These are phyloP conservation scores for Phytopythium delawarense DNA, from an alignment of 352 stramenopile species.

Conservation along the genomic window DNA sequence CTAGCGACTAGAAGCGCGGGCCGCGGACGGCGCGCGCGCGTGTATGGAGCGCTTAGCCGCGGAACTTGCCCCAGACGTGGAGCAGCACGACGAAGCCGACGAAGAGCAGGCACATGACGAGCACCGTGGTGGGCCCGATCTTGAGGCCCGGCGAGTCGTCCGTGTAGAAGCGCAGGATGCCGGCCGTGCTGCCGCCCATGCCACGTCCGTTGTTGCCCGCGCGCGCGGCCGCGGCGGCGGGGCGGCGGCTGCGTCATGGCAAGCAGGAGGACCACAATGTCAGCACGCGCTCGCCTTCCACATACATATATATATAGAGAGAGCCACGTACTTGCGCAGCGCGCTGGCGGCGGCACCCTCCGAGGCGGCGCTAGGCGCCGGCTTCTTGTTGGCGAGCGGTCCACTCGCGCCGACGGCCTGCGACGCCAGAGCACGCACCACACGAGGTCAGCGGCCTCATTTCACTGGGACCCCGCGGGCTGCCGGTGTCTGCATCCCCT, in stretches of 20 bases:
- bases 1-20: no score
- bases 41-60: constrained; percentile 62
- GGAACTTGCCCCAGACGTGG: constrained; percentile 98
- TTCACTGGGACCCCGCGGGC: no score
- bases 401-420: constrained; percentile 37
- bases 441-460: no score
- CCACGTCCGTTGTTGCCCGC: constrained; percentile 73
- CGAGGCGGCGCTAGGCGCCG: constrained; percentile 47
- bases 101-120: constrained; percentile 94
- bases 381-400: constrained; percentile 54
- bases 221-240: constrained; percentile 30
- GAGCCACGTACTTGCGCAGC: constrained; percentile 64
- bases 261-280: constrained; percentile 4
- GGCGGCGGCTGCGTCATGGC: constrained; percentile 36
- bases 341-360: constrained; percentile 66
- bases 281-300: no score
- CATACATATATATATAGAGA: no score
- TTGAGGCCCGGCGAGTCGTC: constrained; percentile 96
- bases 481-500: no score
- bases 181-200: constrained; percentile 83
- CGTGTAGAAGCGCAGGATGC: constrained; percentile 97
- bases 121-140: constrained; percentile 94
- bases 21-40: neutral
- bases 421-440: no score
- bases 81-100: constrained; percentile 96